phyloP scores from a whole-genome alignment of 352 stramenopile species.

The Peronosclerospora sorghi region DNA sequence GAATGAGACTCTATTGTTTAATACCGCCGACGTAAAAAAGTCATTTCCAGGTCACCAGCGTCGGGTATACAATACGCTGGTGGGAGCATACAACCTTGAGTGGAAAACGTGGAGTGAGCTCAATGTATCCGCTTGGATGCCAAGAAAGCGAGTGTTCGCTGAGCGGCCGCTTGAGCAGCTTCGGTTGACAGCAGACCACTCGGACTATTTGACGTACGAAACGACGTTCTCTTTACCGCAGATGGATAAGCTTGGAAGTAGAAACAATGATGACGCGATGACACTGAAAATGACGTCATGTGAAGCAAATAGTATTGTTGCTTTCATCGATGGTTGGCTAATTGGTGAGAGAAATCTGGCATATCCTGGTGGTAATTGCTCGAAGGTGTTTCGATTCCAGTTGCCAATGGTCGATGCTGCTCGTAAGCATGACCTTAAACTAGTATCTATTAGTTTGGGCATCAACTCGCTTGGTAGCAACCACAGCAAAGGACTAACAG shows the following conservation, averaged over 20 bases:
- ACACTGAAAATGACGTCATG: conserved; percentile 40
- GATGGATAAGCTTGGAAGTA: neutral
- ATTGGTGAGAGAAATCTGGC: conserved; percentile 31
- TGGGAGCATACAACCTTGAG: conserved; percentile 16
- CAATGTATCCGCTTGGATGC: conserved; percentile 15
- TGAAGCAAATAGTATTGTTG: conserved; percentile 41
- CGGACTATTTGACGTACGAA: conserved; percentile 60
- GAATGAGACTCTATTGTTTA: conserved; percentile 29
- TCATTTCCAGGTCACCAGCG: conserved; percentile 32
- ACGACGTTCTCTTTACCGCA: conserved; percentile 23
- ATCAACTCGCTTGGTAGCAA: conserved; percentile 40
- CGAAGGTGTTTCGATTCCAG: conserved; percentile 30
- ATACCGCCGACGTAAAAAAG: conserved; percentile 36
- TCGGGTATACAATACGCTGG: conserved; percentile 33
- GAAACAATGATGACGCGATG: neutral
- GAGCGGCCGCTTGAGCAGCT: conserved; percentile 42
- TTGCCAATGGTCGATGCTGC: conserved; percentile 22
- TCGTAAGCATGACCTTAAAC: conserved; percentile 24
- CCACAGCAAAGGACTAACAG: conserved; percentile 49
- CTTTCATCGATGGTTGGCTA: conserved; percentile 35
- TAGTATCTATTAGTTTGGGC: conserved; percentile 52
- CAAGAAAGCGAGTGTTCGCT: conserved; percentile 26
- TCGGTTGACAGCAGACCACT: conserved; percentile 35
- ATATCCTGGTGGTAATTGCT: conserved; percentile 45
- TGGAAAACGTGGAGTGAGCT: conserved; percentile 51